phyloP scores from a whole-genome alignment of 345 rosid genomes.

The Clausena lansium region DNA sequence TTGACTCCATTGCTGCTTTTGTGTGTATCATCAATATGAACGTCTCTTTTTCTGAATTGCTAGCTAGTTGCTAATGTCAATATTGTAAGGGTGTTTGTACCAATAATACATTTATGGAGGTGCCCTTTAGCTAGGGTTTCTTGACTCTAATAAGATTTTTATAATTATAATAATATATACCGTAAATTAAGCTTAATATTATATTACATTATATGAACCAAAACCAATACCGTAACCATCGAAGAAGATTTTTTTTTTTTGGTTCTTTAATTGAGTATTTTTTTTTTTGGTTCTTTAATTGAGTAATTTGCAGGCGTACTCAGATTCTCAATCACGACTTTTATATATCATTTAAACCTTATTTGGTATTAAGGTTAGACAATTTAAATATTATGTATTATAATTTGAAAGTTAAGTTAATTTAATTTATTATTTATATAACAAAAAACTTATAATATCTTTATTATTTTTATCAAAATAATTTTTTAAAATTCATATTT shows the following conservation, averaged over 20 bases:
- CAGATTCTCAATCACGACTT: no score
- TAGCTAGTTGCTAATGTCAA: conserved; percentile 3
- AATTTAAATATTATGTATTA: no score
- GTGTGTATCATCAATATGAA: neutral
- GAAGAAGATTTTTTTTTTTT: neutral
- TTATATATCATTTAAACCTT: no score
- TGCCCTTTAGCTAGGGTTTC: neutral
- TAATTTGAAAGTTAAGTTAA: no score
- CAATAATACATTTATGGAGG: neutral
- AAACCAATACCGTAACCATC: neutral
- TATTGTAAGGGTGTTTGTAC: neutral
- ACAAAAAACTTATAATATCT: no score
- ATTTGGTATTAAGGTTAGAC: no score
- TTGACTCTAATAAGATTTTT: neutral
- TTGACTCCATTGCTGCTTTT: conserved; percentile 50
- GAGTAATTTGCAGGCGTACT: no score
- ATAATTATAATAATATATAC: neutral
- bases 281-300: no score
- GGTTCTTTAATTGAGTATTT: no score
- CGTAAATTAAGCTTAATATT: neutral
- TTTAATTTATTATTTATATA: no score
- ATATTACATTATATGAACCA: neutral
- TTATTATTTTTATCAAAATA: no score
- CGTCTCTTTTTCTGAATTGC: neutral
- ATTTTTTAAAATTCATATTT: no score